A percentile compares a stretch with the other conserved stretches of the same genome.
phyloP scores from a whole-genome alignment of 2,329 filamentous ascomycete species.

The Allantophomopsis cytisporea region DNA sequence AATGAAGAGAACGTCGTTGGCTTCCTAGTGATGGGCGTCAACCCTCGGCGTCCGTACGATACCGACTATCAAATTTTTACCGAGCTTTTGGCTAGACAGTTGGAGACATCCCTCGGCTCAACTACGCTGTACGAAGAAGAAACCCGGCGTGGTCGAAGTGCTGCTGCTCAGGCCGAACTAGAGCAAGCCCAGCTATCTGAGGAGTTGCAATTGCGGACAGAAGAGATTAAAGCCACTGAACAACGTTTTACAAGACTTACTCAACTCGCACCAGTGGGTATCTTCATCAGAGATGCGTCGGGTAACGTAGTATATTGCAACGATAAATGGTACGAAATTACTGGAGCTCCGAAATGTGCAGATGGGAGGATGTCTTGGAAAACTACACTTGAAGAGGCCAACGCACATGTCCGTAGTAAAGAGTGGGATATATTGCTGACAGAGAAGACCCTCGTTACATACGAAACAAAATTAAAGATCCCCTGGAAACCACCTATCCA shows the following conservation, averaged over 20 bases:
- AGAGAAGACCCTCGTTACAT: conserved; percentile 21
- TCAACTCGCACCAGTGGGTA: conserved; percentile 60
- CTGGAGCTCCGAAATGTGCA: conserved; percentile 20
- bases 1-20: conserved; percentile 53
- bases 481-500: conserved; percentile 8
- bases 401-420: conserved; percentile 5
- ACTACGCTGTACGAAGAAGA: conserved; percentile 61
- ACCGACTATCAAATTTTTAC: conserved; percentile 60
- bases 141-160: conserved; percentile 41
- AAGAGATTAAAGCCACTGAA: conserved; percentile 37
- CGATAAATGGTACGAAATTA: conserved; percentile 46
- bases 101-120: conserved; percentile 55
- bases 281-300: conserved; percentile 53
- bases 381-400: too few species aligned
- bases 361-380: too few species aligned
- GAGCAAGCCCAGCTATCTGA: conserved; percentile 27
- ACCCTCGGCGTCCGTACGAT: conserved; percentile 57
- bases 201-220: conserved; percentile 14
- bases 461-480: conserved; percentile 20
- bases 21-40: conserved; percentile 55
- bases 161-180: conserved; percentile 58
- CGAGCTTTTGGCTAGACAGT: conserved; percentile 35
- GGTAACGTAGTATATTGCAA: conserved; percentile 61
- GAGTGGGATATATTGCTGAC: conserved; percentile 24
- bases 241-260: conserved; percentile 57